Evolutionary conservation across 2,329 filamentous ascomycete genomes (phyloP).

Genomic region (Alternaria viburni): DNA sequence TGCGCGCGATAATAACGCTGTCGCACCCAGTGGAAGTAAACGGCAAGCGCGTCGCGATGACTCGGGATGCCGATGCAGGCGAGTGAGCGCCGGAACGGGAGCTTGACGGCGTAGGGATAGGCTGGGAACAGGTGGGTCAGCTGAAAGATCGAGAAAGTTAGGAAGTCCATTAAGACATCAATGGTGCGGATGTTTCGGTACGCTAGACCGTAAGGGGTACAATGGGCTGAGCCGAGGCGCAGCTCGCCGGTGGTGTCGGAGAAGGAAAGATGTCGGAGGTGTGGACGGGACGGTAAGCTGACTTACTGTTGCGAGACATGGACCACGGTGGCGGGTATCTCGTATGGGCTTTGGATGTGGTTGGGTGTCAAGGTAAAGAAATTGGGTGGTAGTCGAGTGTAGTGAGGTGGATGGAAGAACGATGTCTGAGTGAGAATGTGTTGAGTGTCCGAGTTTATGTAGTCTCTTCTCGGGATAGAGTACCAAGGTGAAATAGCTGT

Average conservation of each 20-base stretch:
- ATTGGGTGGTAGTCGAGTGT: not conserved
- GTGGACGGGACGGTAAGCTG: not conserved
- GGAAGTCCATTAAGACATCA: not conserved
- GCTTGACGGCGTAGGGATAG: slow-evolving; percentile 4
- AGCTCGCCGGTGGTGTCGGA: not conserved
- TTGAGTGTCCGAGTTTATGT: not conserved
- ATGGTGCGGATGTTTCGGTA: not conserved
- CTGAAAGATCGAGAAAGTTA: not conserved
- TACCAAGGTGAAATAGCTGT: not conserved
- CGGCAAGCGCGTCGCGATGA: slow-evolving; percentile 26
- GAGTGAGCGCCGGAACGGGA: slow-evolving; percentile 21
- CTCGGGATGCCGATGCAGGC: slow-evolving; percentile 27
- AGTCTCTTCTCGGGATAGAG: not conserved
- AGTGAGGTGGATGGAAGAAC: not conserved
- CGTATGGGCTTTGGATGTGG: not conserved
- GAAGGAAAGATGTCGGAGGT: not conserved
- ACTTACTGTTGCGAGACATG: slow-evolving; percentile 16
- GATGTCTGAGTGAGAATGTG: not conserved
- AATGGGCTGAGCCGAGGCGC: not conserved
- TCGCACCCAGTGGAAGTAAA: slow-evolving; percentile 30
- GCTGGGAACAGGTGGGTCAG: slow-evolving; percentile 8
- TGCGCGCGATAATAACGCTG: slow-evolving; percentile 18
- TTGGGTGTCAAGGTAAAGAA: not conserved
- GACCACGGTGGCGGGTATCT: not conserved
- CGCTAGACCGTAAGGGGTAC: not conserved